Percentiles rank a stretch among this genome's conserved stretches.
Evolutionary conservation across 805 yeast species (phyloP).

Genomic region (Maudiozyma serrabonitensis): DNA sequence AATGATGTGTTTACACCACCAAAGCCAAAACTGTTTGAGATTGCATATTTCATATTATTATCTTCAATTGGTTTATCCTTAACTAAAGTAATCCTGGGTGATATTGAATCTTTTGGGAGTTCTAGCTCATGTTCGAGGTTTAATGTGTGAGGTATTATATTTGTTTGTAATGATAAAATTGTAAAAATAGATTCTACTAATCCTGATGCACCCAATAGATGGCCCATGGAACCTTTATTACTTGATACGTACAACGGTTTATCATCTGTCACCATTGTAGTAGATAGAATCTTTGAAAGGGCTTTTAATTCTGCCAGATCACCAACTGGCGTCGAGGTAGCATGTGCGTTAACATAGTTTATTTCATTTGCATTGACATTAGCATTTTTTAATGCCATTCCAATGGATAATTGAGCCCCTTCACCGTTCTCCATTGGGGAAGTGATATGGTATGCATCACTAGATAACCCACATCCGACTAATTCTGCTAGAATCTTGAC

Average conservation of each 20-base stretch:
- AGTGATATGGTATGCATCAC: conserved; percentile 89
- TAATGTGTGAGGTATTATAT: conserved; percentile 67
- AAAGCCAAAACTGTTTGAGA: conserved; percentile 91
- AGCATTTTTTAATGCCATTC: conserved; percentile 53
- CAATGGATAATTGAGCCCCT: conserved; percentile 82
- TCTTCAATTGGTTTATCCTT: conserved; percentile 35
- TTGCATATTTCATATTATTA: conserved; percentile 43
- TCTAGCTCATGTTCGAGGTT: conserved; percentile 40
- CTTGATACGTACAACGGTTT: conserved; percentile 50
- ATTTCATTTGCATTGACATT: conserved; percentile 39
- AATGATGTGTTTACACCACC: conserved; percentile 91
- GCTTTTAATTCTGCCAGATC: conserved; percentile 83
- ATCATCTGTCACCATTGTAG: not conserved
- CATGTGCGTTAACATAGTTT: conserved; percentile 89
- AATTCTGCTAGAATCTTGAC: conserved; percentile 66
- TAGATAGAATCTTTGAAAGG: conserved; percentile 31
- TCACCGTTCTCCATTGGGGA: conserved; percentile 76
- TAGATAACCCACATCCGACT: conserved; percentile 80
- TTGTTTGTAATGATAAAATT: conserved; percentile 48
- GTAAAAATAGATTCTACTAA: conserved; percentile 85
- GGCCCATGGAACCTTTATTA: conserved; percentile 90
- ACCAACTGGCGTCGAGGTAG: conserved; percentile 86
- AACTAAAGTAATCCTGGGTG: conserved; percentile 33
- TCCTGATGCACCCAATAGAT: conserved; percentile 92
- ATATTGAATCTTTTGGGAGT: not conserved